phyloP scores from a whole-genome alignment of 352 stramenopile genomes.

The Sclerospora graminicola region DNA sequence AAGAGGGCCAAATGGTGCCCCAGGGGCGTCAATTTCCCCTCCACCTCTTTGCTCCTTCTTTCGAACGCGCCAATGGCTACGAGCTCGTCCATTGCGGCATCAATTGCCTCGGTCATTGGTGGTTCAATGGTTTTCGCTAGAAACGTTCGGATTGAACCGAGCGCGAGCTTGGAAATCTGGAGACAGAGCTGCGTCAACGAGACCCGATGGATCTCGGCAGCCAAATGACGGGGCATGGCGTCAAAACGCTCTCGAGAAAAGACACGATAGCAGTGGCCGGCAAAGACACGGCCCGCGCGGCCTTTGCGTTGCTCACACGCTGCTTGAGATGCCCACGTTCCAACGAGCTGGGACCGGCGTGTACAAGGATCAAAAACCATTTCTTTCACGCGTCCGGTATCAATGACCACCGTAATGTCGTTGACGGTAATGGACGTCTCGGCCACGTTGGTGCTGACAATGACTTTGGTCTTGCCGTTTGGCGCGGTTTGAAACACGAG shows the following conservation, averaged over 20 bases:
- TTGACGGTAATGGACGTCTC: conserved; percentile 87
- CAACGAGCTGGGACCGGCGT: conserved; percentile 63
- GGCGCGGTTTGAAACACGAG: conserved; percentile 61
- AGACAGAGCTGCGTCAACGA: conserved; percentile 81
- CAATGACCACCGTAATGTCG: conserved; percentile 80
- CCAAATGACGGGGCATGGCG: conserved; percentile 56
- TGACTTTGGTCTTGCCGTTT: conserved; percentile 68
- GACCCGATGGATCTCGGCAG: conserved; percentile 83
- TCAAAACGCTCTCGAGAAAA: conserved; percentile 58
- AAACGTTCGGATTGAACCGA: conserved; percentile 67
- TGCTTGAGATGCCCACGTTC: conserved; percentile 74
- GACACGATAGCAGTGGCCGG: conserved; percentile 67
- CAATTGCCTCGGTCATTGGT: conserved; percentile 82
- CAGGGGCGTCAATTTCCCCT: conserved; percentile 87
- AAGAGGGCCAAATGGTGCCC: conserved; percentile 81
- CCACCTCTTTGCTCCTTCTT: conserved; percentile 24
- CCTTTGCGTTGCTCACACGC: conserved; percentile 78
- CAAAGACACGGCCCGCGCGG: conserved; percentile 70
- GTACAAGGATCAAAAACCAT: conserved; percentile 78
- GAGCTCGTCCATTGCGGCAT: conserved; percentile 87
- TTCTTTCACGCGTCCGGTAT: conserved; percentile 82
- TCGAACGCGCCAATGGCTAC: conserved; percentile 84
- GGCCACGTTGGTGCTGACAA: conserved; percentile 84
- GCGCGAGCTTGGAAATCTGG: conserved; percentile 77
- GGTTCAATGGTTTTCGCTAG: conserved; percentile 86